These are phyloP conservation scores for Pestalotiopsis fici DNA, from an alignment of 2,329 filamentous ascomycete species.

Conservation along the genomic window DNA sequence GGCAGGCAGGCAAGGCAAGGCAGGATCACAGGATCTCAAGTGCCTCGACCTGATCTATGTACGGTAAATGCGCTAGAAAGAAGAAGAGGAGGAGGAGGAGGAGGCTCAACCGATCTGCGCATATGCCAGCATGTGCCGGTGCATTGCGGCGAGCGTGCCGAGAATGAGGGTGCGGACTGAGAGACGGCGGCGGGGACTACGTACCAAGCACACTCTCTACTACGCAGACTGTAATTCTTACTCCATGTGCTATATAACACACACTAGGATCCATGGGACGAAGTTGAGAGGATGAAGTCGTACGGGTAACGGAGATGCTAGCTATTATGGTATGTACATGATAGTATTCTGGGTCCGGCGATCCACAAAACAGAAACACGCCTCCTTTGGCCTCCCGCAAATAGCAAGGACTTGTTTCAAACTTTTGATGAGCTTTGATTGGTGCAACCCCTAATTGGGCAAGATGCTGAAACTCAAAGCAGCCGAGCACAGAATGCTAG, in stretches of 20 bases:
- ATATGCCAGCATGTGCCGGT: not conserved
- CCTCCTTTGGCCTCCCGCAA: not conserved
- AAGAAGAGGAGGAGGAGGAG: not conserved
- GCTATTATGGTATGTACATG: not conserved
- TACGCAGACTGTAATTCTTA: no score
- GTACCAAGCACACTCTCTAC: no score
- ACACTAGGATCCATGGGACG: not conserved
- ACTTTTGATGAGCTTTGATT: not conserved
- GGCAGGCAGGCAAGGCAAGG: no score
- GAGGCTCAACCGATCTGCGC: not conserved
- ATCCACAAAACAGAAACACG: conserved; percentile 3
- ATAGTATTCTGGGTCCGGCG: not conserved
- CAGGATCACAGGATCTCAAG: not conserved
- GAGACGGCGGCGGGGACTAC: not conserved
- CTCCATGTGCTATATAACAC: not conserved
- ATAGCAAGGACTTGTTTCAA: conserved; percentile 2
- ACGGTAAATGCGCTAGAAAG: no score
- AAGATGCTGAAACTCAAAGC: not conserved
- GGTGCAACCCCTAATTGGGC: not conserved
- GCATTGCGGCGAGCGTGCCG: not conserved
- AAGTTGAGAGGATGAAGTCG: not conserved
- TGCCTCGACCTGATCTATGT: not conserved
- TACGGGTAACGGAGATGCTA: not conserved
- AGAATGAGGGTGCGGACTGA: not conserved
- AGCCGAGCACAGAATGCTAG: not conserved